A percentile compares a stretch with the other conserved stretches of the same genome.
These are phyloP conservation scores for Brachypodium distachyon DNA, from an alignment of 202 grass and related monocot genomes.

Conservation along the genomic window DNA sequence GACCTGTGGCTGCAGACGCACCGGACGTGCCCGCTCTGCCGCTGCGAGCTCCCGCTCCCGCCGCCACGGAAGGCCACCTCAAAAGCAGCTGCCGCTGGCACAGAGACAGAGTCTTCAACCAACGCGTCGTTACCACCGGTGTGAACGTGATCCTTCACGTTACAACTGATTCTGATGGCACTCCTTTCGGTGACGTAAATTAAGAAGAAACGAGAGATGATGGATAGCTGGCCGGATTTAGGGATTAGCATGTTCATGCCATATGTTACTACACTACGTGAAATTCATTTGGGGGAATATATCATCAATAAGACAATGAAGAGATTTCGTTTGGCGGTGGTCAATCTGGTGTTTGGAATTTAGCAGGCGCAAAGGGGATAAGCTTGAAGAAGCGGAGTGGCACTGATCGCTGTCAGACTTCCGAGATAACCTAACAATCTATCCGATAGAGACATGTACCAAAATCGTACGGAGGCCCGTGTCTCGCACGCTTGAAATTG, in stretches of 20 bases:
- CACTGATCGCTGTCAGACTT: neutral
- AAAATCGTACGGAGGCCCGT: neutral
- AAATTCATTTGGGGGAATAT: neutral
- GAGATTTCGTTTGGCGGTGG: neutral
- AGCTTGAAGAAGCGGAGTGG: neutral
- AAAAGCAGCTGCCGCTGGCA: no score
- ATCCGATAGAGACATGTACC: neutral
- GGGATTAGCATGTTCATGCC: no score
- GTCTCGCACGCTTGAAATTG: neutral
- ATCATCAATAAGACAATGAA: neutral
- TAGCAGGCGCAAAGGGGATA: neutral
- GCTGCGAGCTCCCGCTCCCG: constrained; percentile 21
- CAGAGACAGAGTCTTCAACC: neutral
- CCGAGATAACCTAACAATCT: neutral
- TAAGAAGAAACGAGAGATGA: neutral
- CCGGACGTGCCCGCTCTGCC: constrained; percentile 47
- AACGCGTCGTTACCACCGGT: constrained; percentile 12
- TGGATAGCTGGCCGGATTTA: neutral
- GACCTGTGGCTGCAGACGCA: constrained; percentile 40
- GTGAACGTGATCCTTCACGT: neutral
- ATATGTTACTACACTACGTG: neutral
- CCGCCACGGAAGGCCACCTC: no score
- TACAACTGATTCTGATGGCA: neutral
- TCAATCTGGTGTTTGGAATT: neutral
- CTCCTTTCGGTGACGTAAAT: neutral